Evolutionary conservation across 805 yeast genomes (phyloP).

Genomic region (Starmerella kuoi): DNA sequence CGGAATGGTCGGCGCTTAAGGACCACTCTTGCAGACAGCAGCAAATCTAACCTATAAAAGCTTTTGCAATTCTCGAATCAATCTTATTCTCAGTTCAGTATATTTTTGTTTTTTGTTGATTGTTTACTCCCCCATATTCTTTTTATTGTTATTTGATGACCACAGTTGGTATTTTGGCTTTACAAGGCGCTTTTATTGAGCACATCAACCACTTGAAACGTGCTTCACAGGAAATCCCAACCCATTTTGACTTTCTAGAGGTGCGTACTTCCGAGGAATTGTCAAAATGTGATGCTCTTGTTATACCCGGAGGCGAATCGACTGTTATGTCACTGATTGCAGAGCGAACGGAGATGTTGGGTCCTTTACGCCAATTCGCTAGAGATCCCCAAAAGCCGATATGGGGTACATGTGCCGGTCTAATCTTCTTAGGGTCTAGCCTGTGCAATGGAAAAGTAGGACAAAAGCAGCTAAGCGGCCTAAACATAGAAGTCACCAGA

Average conservation of each 20-base stretch:
- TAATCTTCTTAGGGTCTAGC: constrained; percentile 51
- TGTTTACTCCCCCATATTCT: too few species aligned
- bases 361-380: constrained; percentile 42
- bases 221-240: constrained; percentile 27
- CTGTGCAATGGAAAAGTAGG: constrained; percentile 38
- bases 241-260: constrained; percentile 24
- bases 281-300: constrained; percentile 41
- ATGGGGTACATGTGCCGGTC: constrained; percentile 86
- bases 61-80: too few species aligned
- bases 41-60: too few species aligned
- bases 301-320: constrained; percentile 47
- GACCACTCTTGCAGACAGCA: too few species aligned
- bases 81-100: too few species aligned
- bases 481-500: constrained; percentile 51
- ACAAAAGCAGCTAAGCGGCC: constrained; percentile 49
- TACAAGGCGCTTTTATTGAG: constrained; percentile 70
- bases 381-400: constrained; percentile 39
- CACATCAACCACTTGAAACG: constrained; percentile 42
- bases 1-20: too few species aligned
- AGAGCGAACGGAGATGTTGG: constrained; percentile 46
- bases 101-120: too few species aligned
- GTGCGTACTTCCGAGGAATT: constrained; percentile 46
- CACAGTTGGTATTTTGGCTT: constrained; percentile 64
- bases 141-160: too few species aligned
- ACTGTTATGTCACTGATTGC: constrained; percentile 58